phyloP scores from a whole-genome alignment of 2,329 filamentous ascomycete species.

The Aspergillus floridensis region DNA sequence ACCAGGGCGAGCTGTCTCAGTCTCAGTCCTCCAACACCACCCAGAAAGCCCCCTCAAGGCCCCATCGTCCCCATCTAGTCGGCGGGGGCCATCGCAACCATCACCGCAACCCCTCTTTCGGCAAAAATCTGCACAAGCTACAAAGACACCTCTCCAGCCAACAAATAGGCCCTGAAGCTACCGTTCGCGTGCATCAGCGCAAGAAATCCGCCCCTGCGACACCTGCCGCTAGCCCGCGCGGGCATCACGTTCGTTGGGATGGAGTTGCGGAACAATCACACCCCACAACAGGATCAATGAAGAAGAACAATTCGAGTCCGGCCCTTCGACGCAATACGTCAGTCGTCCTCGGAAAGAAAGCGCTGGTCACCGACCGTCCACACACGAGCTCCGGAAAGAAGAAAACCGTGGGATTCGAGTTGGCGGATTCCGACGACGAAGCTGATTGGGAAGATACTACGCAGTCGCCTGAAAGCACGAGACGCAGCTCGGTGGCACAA shows the following conservation, averaged over 20 bases:
- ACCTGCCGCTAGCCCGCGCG: slow-evolving; percentile 43
- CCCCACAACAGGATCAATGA: slow-evolving; percentile 38
- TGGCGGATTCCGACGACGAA: slow-evolving; percentile 46
- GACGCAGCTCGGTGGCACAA: slow-evolving; percentile 44
- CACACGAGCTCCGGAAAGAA: slow-evolving; percentile 39
- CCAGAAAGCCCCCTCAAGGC: slow-evolving; percentile 35
- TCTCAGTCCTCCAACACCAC: slow-evolving; percentile 27
- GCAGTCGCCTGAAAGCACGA: slow-evolving; percentile 48
- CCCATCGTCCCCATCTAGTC: slow-evolving; percentile 44
- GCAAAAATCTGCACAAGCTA: slow-evolving; percentile 46
- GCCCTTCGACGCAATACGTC: slow-evolving; percentile 41
- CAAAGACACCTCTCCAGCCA: slow-evolving; percentile 34
- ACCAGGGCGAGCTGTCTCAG: slow-evolving; percentile 31
- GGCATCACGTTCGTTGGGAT: slow-evolving; percentile 43
- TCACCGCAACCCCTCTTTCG: slow-evolving; percentile 42
- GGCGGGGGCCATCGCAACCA: slow-evolving; percentile 41
- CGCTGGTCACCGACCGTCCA: slow-evolving; percentile 34
- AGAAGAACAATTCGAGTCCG: slow-evolving; percentile 47
- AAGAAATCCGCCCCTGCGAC: slow-evolving; percentile 48
- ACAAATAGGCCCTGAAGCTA: slow-evolving; percentile 35
- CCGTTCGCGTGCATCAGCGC: slow-evolving; percentile 42
- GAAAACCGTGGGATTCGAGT: slow-evolving; percentile 48
- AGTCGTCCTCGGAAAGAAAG: slow-evolving; percentile 39
- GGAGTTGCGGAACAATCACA: slow-evolving; percentile 37
- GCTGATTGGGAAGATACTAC: slow-evolving; percentile 51